Base-by-base conservation (phyloP, 169 alveolate genomes). In the Cystoisospora suis region DNA sequence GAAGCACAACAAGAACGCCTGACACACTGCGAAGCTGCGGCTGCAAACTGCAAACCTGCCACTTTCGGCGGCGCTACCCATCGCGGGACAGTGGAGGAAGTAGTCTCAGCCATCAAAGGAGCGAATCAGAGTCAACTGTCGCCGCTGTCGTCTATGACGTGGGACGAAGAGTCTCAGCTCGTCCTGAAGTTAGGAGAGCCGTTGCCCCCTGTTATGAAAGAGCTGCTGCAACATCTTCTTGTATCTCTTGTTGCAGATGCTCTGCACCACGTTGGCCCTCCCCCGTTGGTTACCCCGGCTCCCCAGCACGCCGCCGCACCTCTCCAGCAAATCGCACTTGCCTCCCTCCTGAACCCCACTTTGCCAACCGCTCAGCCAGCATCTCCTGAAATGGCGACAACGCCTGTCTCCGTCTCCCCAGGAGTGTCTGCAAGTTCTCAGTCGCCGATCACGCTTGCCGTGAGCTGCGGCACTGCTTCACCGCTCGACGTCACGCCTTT, bases 141-240 rank as follows among this genome's bases (percentile, higher is more conserved):
- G 72, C 29, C 23, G 72, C 15, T 58, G 5, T 9, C 72, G 72
- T 58, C 72, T 4, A 15, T 72, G 6, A 38, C 83, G 1, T 15
- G 4, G 56, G 83, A 72, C 7, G 83, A 72, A 3, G 83, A 72
- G 34, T 34, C 58, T 29, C 36, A 38, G 58, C 83, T 72, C 29
- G 20, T 1, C 9, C 83, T 72, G 83, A 34, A 38, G 32, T 12
- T 38, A 36, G 83, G 83, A 34, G 53, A 72, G 83, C 83, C 83
- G 17, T 34, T 72, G 83, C 83, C 83, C 12, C 56, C 83, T 17
- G 83, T 72, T n/a, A 72, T 72, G 83, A 72, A 72, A 38, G 83
- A 72, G 53, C 83, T 72, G 56, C 83, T 72, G 3, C 83, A 72
- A 38, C 83, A 72, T 32, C 53, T 72, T 34, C 83, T 72, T 34